Conservation (phyloP, 2,329 filamentous ascomycete species). For the Penicillium sp. region DNA sequence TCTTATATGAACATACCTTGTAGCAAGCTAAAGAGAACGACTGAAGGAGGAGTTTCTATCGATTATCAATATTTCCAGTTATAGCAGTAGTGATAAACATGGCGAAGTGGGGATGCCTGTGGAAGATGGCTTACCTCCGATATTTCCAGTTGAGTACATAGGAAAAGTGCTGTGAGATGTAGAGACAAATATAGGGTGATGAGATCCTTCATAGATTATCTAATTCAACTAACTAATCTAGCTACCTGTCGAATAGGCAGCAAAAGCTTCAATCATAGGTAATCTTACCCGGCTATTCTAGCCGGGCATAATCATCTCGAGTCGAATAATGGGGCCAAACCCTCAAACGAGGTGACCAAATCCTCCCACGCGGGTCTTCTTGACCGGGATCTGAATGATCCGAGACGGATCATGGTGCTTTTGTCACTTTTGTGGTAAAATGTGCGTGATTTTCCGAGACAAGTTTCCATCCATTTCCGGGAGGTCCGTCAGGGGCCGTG, state of each 20-base stretch:
- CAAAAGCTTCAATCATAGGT: background rate
- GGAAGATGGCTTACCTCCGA: background rate
- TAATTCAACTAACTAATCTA: background rate
- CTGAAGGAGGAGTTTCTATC: background rate
- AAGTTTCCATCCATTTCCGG: background rate
- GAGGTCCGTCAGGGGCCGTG: background rate
- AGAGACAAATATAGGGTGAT: background rate
- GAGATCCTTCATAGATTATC: background rate
- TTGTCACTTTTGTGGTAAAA: background rate
- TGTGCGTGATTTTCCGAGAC: background rate
- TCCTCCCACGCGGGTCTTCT: background rate
- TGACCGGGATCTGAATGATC: background rate
- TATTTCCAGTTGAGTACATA: background rate
- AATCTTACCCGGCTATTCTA: background rate
- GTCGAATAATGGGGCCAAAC: background rate
- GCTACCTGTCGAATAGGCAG: background rate
- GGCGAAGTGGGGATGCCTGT: background rate
- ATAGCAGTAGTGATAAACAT: background rate
- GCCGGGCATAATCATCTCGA: background rate
- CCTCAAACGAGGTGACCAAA: background rate
- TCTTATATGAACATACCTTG: background rate
- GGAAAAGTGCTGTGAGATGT: background rate
- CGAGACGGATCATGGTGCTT: background rate
- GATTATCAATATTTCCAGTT: background rate
- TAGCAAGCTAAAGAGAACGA: background rate